A percentile compares a stretch with the other conserved stretches of the same genome.
Conservation (phyloP, 164 flowering plant species). For the Magnolia kwangsiensis region DNA sequence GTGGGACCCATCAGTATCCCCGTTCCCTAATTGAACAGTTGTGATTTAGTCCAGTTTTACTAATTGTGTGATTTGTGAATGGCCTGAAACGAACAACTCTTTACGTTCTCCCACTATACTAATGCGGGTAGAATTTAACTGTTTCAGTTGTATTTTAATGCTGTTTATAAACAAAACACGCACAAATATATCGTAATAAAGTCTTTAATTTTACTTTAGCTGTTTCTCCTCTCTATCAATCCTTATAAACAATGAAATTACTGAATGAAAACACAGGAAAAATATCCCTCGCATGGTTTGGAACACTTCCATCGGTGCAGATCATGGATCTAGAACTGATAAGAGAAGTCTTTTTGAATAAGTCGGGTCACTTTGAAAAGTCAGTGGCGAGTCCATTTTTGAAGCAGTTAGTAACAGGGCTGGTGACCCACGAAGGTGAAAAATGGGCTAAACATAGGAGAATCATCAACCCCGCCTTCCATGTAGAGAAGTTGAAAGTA, state of each 20-base stretch:
- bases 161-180: too few species aligned
- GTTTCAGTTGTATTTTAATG: too few species aligned
- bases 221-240: background rate
- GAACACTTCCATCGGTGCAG: constrained; percentile 6
- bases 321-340: constrained; percentile 15
- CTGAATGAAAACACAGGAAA: constrained; percentile 7
- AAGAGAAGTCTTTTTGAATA: constrained; percentile 13
- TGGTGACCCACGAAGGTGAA: constrained; percentile 15
- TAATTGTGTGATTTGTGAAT: too few species aligned
- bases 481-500: constrained; percentile 29
- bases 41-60: too few species aligned
- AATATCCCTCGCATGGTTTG: constrained; percentile 9
- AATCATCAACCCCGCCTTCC: constrained; percentile 30
- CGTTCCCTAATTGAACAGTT: too few species aligned
- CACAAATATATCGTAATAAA: too few species aligned
- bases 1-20: too few species aligned
- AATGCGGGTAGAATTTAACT: background rate
- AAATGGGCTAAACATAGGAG: constrained; percentile 33
- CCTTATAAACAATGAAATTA: background rate
- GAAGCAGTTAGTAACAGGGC: constrained; percentile 14
- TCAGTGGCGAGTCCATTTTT: background rate
- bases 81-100: too few species aligned
- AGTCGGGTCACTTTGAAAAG: constrained; percentile 16
- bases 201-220: too few species aligned
- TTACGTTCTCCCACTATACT: too few species aligned